A percentile compares a stretch with the other conserved stretches of the same genome.
These are phyloP conservation scores for Glebionis coronaria DNA, from an alignment of 129 eudicot genomes.

Conservation along the genomic window DNA sequence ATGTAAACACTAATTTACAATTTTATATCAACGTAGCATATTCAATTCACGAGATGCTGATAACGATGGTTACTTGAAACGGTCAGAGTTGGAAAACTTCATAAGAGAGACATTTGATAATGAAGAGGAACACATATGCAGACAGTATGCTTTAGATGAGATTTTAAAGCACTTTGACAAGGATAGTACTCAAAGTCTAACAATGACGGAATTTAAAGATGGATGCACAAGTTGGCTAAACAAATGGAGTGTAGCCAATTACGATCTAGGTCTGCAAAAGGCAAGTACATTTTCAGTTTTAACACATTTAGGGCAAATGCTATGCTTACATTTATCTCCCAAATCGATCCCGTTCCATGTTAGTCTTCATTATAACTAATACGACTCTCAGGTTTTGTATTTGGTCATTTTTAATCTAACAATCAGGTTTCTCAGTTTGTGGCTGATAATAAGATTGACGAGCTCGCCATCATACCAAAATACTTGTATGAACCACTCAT, in stretches of 20 bases:
- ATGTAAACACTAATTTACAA: too few species aligned
- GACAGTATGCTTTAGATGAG: background rate
- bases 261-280: background rate
- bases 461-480: background rate
- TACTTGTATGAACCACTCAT: background rate
- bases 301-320: background rate
- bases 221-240: slow-evolving; percentile 15
- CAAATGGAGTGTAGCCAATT: slow-evolving; percentile 5
- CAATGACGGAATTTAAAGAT: background rate
- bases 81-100: background rate
- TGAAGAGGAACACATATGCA: background rate
- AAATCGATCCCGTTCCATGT: too few species aligned
- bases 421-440: background rate
- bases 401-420: too few species aligned
- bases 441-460: background rate
- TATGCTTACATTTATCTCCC: too few species aligned
- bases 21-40: slow-evolving; percentile 2
- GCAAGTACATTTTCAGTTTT: slow-evolving; percentile 4
- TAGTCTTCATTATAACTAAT: too few species aligned
- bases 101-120: background rate
- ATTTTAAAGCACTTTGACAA: slow-evolving; percentile 9
- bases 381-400: too few species aligned
- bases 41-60: background rate
- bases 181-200: background rate
- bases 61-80: background rate